These are phyloP conservation scores for Chytriomyces sp. DNA, from an alignment of 192 early-diverging fungal species.

Conservation along the genomic window DNA sequence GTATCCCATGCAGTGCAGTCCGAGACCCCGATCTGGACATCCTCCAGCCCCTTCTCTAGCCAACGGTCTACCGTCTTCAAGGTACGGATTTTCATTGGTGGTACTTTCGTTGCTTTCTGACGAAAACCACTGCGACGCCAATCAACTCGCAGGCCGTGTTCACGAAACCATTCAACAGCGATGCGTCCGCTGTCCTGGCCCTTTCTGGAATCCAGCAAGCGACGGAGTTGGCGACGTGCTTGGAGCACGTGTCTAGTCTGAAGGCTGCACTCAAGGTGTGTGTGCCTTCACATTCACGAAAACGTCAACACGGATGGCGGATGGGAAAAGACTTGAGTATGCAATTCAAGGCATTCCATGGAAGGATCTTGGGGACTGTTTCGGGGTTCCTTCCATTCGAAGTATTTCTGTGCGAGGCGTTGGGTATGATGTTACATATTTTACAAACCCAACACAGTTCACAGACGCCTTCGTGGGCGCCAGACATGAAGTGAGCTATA, in stretches of 20 bases:
- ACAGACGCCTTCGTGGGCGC: constrained; percentile 30
- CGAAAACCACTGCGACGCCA: background rate
- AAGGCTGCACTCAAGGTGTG: constrained; percentile 8
- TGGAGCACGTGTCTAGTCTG: constrained; percentile 58
- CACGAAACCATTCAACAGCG: constrained; percentile 68
- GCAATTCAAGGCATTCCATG: too few relatives aligned
- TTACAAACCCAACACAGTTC: too few relatives aligned
- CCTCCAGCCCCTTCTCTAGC: constrained; percentile 45
- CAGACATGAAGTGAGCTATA: constrained; percentile 69
- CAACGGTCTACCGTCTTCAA: constrained; percentile 67
- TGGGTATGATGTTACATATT: too few relatives aligned
- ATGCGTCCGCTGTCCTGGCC: constrained; percentile 68
- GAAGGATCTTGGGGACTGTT: too few relatives aligned
- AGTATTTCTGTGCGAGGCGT: background rate
- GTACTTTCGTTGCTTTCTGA: background rate
- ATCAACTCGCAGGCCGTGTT: constrained; percentile 38
- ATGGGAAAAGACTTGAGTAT: too few relatives aligned
- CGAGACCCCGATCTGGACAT: too few relatives aligned
- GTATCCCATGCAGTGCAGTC: too few relatives aligned
- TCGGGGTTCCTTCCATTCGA: background rate
- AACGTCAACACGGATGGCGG: too few relatives aligned
- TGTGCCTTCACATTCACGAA: too few relatives aligned
- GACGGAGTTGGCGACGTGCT: constrained; percentile 64
- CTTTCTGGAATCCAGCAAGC: constrained; percentile 66
- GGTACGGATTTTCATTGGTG: constrained; percentile 21